A percentile compares a stretch with the other conserved stretches of the same genome.
Evolutionary conservation across 139 green algal species (phyloP).

Genomic region (Desmodesmus armatus): DNA sequence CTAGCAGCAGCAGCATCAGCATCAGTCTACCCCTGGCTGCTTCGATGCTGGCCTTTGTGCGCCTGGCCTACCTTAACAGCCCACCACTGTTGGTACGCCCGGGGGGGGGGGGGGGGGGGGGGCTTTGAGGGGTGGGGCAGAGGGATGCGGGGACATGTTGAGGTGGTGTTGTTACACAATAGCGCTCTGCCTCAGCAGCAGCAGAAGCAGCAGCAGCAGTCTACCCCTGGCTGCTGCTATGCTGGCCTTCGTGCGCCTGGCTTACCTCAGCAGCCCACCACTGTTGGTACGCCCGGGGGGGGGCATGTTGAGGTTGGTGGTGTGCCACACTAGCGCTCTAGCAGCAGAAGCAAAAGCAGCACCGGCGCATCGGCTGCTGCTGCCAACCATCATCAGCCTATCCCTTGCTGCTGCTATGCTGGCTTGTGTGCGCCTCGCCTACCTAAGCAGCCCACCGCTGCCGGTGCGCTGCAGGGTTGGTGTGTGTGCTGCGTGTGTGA

Average conservation of each 20-base stretch:
- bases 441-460: neutral
- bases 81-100: neutral
- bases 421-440: neutral
- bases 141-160: too few species aligned
- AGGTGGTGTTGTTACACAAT: too few species aligned
- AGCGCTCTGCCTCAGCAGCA: neutral
- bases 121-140: too few species aligned
- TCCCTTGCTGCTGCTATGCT: neutral
- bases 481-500: too few species aligned
- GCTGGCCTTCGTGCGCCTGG: neutral
- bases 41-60: neutral
- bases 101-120: too few species aligned
- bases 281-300: too few species aligned
- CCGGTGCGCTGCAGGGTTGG: too few species aligned
- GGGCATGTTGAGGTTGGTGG: too few species aligned
- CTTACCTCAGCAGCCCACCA: neutral
- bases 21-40: constrained; percentile 11
- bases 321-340: too few species aligned
- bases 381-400: constrained; percentile 45
- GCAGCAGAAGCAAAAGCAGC: constrained; percentile 47
- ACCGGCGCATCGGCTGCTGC: too few species aligned
- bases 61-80: neutral
- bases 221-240: neutral
- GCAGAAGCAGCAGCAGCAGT: neutral
- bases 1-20: constrained; percentile 47